These are phyloP conservation scores for Candida berthetii DNA, from an alignment of 805 yeast species.

Conservation along the genomic window DNA sequence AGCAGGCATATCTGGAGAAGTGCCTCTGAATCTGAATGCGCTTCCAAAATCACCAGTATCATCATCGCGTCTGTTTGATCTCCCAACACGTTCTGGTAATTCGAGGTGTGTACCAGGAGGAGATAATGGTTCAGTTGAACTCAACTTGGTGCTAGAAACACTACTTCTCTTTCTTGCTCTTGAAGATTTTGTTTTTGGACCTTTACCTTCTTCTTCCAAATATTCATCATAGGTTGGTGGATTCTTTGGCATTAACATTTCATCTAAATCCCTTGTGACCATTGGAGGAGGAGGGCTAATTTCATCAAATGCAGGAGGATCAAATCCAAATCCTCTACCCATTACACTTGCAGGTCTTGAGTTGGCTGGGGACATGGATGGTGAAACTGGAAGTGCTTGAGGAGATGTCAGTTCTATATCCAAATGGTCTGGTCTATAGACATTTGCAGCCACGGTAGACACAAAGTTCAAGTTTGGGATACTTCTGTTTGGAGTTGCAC, in stretches of 20 bases:
- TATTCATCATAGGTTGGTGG: slow-evolving; percentile 31
- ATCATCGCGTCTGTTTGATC: slow-evolving; percentile 5
- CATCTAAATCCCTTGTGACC: slow-evolving; percentile 5
- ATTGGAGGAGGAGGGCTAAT: slow-evolving; percentile 26
- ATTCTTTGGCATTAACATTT: slow-evolving; percentile 18
- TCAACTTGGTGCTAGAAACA: slow-evolving; percentile 6
- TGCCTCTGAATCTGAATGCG: slow-evolving; percentile 25
- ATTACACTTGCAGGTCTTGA: slow-evolving; percentile 49
- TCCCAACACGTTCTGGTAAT: slow-evolving; percentile 8
- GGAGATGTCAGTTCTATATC: slow-evolving; percentile 48
- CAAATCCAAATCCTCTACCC: slow-evolving; percentile 42
- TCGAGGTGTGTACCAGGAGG: background rate
- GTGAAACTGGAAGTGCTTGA: slow-evolving; percentile 59
- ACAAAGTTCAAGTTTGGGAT: slow-evolving; percentile 14
- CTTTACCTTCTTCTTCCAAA: slow-evolving; percentile 6
- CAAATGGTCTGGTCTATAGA: slow-evolving; percentile 48
- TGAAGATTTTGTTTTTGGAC: background rate
- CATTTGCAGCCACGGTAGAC: slow-evolving; percentile 34
- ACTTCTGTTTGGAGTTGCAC: slow-evolving; percentile 22
- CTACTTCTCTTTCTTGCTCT: background rate
- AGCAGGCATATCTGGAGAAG: slow-evolving; percentile 25
- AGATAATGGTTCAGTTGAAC: slow-evolving; percentile 1
- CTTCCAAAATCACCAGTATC: slow-evolving; percentile 24
- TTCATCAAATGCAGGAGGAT: slow-evolving; percentile 61
- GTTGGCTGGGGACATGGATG: slow-evolving; percentile 34